Percentiles rank a stretch among this genome's conserved stretches.
Conservation (phyloP, 2,329 filamentous ascomycete species). For the Macroventuria anomochaeta region DNA sequence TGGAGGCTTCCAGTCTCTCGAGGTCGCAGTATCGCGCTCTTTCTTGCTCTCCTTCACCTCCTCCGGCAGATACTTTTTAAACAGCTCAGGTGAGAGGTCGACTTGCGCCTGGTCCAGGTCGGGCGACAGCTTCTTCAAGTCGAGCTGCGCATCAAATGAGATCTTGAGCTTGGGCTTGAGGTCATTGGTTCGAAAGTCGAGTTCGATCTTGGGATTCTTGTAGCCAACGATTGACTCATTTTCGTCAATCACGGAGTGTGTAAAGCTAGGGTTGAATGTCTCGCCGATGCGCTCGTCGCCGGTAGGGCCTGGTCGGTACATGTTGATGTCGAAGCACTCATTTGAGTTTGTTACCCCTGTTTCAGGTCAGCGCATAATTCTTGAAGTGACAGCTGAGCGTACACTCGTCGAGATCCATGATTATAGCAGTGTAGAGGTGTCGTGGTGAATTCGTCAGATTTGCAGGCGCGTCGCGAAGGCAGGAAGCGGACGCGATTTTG, state of each 20-base stretch:
- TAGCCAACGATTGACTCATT: constrained; percentile 92
- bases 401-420: constrained; percentile 46
- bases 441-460: constrained; percentile 6
- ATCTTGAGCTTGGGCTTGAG: constrained; percentile 79
- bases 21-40: constrained; percentile 23
- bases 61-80: constrained; percentile 52
- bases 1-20: constrained; percentile 69
- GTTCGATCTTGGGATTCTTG: constrained; percentile 75
- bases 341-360: constrained; percentile 46
- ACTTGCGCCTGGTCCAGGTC: constrained; percentile 63
- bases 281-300: constrained; percentile 52
- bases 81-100: constrained; percentile 67
- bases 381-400: constrained; percentile 4
- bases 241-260: constrained; percentile 92
- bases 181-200: constrained; percentile 74
- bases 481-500: constrained; percentile 23
- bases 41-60: constrained; percentile 51
- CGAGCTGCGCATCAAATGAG: constrained; percentile 74
- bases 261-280: constrained; percentile 85
- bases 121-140: constrained; percentile 68
- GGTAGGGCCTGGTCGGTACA: constrained; percentile 38
- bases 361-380: constrained; percentile 14
- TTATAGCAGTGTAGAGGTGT: background rate
- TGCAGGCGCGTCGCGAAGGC: constrained; percentile 14
- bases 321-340: constrained; percentile 48